phyloP scores from a whole-genome alignment of 2,329 filamentous ascomycete genomes.

The Aspergillus candidus region DNA sequence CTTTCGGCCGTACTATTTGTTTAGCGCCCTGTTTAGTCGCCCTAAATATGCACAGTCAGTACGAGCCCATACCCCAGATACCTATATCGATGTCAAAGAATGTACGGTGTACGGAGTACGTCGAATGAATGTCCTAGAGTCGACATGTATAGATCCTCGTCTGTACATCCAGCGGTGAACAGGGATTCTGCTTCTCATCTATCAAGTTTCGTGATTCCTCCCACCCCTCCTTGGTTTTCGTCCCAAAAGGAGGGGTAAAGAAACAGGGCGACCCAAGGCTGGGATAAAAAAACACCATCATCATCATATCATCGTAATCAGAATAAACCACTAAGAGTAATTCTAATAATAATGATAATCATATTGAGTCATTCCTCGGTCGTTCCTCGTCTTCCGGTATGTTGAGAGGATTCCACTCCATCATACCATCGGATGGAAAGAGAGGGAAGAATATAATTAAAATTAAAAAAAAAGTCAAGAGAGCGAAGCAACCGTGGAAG shows the following conservation, averaged over 20 bases:
- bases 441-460: background rate
- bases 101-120: too few species aligned
- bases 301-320: too few species aligned
- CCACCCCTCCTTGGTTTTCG: background rate
- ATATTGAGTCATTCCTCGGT: background rate
- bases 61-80: too few species aligned
- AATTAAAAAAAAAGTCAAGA: background rate
- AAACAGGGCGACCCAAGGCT: too few species aligned
- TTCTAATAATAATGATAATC: too few species aligned
- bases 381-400: background rate
- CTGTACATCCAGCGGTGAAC: background rate
- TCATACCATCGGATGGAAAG: background rate
- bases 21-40: slow-evolving; percentile 1
- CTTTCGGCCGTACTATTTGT: too few species aligned
- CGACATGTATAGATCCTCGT: background rate
- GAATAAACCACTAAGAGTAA: too few species aligned
- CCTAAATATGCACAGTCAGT: too few species aligned
- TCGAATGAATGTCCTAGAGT: too few species aligned
- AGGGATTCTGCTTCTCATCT: too few species aligned
- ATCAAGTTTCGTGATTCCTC: background rate
- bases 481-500: slow-evolving; percentile 8
- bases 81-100: too few species aligned
- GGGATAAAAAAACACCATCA: too few species aligned
- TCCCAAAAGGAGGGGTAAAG: slow-evolving; percentile 5
- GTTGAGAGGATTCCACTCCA: background rate